Base-by-base conservation (phyloP, 441 rosid genomes). In the Eutrema salsugineum region DNA sequence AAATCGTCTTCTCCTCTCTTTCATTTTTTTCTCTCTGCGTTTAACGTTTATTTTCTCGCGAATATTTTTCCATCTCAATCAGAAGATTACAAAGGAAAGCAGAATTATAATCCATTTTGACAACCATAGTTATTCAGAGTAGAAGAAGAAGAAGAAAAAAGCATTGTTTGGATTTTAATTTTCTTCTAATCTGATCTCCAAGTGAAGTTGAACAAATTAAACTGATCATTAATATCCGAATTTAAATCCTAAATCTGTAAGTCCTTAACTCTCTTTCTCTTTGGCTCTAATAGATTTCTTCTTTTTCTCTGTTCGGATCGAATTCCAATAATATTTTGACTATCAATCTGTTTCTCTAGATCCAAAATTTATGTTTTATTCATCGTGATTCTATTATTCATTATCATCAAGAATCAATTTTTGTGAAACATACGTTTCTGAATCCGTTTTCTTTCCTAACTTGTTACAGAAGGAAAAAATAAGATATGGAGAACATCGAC, bases 401-500 rank as follows among this genome's bases (percentile, higher is more conserved):
- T 10, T 50, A 17, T 53, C 17, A 19, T 76, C 7, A 66, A 47
- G 64, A 50, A 61, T 14, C 5, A 9, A 46, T 16, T 19, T 19
- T 17, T 17, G n/a, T 3, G 2, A 14, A 57, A 19, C 5, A 42
- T 17, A 54, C n/a, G 28, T 48, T 28, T 27, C 39, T 65, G 43
- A 73, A 53, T 56, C 46, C 53, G 22, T n/a, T 76, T 44, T 75
- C 30, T 50, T 36, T 40, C 2, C 49, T 59, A 39, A 68, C 64
- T 68, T 66, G 32, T 49, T 36, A 77, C 78, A 82, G 74, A 55
- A 38, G 30, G 20, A 2, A 66, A n/a, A 56, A 28, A 8, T 39
- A 42, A 53, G 63, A 64, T 20, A 74, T 77, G 79, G 82, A 85
- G 15, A 69, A 35, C 40, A 53, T 35, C 2, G 38, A 55, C 6